A percentile compares a stretch with the other conserved stretches of the same genome.
Evolutionary conservation across 495 filamentous ascomycete genomes (phyloP).

Genomic region (Letharia columbiana): DNA sequence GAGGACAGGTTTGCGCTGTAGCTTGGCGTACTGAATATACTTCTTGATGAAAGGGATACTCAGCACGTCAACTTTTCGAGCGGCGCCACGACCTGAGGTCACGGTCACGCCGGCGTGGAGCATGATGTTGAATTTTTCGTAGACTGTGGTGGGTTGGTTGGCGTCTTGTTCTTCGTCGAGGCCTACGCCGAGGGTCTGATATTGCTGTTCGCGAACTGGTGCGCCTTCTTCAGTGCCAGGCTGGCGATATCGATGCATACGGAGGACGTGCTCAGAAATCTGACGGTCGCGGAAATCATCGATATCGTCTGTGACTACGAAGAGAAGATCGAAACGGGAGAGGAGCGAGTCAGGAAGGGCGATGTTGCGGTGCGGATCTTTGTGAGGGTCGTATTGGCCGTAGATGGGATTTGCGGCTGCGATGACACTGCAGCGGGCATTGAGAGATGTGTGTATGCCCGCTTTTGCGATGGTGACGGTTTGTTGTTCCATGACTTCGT

Average conservation of each 20-base stretch:
- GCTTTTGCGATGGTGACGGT: conserved; percentile 99
- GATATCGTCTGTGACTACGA: conserved; percentile 97
- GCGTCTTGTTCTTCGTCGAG: conserved; percentile 67
- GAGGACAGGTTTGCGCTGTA: conserved; percentile 78
- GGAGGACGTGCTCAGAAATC: conserved; percentile 91
- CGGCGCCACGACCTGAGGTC: conserved; percentile 55
- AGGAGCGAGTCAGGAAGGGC: conserved; percentile 93
- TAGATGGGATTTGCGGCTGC: conserved; percentile 97
- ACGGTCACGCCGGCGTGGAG: conserved; percentile 84
- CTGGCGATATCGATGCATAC: conserved; percentile 95
- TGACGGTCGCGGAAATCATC: conserved; percentile 85
- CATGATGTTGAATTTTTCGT: conserved; percentile 94
- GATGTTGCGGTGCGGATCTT: conserved; percentile 97
- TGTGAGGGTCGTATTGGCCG: conserved; percentile 96
- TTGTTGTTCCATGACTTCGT: conserved; percentile 99
- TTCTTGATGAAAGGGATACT: conserved; percentile 99
- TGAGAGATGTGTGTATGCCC: conserved; percentile 95
- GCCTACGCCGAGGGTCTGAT: conserved; percentile 83
- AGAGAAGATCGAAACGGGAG: conserved; percentile 97
- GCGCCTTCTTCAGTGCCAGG: conserved; percentile 92
- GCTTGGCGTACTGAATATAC: conserved; percentile 98
- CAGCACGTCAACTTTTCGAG: conserved; percentile 79
- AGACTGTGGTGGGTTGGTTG: conserved; percentile 74
- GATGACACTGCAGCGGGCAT: conserved; percentile 93
- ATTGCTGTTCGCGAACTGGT: conserved; percentile 79